Percentiles rank a stretch among this genome's conserved stretches.
Evolutionary conservation across 225 moss, liverwort and hornwort species (phyloP).

Genomic region (Asterella californica): DNA sequence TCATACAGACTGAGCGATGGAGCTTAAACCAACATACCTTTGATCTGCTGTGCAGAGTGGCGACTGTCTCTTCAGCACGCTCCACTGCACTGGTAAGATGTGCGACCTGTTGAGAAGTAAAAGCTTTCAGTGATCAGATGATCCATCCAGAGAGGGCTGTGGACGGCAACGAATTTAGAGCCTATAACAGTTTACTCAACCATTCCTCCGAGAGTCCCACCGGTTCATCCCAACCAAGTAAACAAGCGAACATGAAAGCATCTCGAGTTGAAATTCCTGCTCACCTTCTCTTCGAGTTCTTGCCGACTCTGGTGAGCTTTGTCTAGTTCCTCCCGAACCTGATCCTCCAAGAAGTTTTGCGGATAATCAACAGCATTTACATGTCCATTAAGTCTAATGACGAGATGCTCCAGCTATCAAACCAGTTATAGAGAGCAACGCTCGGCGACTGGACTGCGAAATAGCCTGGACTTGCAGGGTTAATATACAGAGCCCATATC

Average conservation of each 20-base stretch:
- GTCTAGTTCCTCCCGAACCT: conserved; percentile 45
- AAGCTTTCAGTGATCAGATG: not conserved
- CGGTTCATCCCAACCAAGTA: not conserved
- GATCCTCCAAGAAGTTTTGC: not conserved
- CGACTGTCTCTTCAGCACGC: conserved; percentile 40
- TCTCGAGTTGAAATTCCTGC: not conserved
- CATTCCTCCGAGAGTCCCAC: not conserved
- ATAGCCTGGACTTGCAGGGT: no score
- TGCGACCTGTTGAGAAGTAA: conserved; percentile 15
- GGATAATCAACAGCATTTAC: not conserved
- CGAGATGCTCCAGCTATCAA: not conserved
- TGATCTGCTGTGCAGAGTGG: conserved; percentile 33
- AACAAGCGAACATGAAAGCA: not conserved
- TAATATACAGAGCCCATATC: no score
- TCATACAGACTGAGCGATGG: not conserved
- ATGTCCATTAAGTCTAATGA: not conserved
- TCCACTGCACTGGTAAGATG: conserved; percentile 39
- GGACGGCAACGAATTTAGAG: not conserved
- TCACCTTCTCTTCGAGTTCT: conserved; percentile 47
- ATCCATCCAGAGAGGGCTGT: not conserved
- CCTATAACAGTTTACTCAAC: not conserved
- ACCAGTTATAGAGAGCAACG: not conserved
- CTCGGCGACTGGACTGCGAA: not conserved
- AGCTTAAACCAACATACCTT: conserved; percentile 28
- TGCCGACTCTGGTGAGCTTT: conserved; percentile 46